Evolutionary conservation across 2,329 filamentous ascomycete genomes (phyloP).

Genomic region (Cercospora citrullina): DNA sequence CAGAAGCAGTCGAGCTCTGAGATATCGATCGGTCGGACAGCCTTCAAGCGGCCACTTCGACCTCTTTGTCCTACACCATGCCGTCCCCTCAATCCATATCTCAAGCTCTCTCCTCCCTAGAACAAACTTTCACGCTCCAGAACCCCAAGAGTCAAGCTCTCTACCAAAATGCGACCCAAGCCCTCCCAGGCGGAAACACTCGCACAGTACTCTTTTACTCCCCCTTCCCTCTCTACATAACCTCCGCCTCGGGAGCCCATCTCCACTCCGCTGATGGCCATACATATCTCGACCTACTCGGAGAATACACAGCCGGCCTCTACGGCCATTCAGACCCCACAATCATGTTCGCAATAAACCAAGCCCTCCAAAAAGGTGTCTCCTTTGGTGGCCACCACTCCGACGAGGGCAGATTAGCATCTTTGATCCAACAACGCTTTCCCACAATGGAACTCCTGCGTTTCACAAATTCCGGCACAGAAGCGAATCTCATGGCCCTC

Average conservation of each 20-base stretch:
- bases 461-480: constrained; percentile 67
- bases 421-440: constrained; percentile 57
- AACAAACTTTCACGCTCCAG: constrained; percentile 7
- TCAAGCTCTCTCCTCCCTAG: neutral
- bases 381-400: constrained; percentile 56
- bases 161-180: constrained; percentile 36
- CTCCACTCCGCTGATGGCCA: constrained; percentile 37
- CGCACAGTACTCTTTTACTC: constrained; percentile 40
- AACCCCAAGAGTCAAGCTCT: constrained; percentile 24
- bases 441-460: constrained; percentile 55
- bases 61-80: neutral
- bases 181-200: constrained; percentile 43
- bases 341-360: constrained; percentile 53
- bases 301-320: constrained; percentile 65
- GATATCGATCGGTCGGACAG: neutral
- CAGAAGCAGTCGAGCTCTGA: neutral
- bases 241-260: constrained; percentile 32
- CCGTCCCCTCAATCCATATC: neutral
- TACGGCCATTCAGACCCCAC: constrained; percentile 64
- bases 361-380: constrained; percentile 52
- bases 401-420: constrained; percentile 55
- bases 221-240: constrained; percentile 42
- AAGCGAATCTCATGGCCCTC: constrained; percentile 63
- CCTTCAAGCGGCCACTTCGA: neutral
- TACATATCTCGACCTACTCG: constrained; percentile 60